Percentiles rank a stretch among this genome's conserved stretches.
Conservation (phyloP, 2,329 filamentous ascomycete species). For the Endocalyx cinctus region DNA sequence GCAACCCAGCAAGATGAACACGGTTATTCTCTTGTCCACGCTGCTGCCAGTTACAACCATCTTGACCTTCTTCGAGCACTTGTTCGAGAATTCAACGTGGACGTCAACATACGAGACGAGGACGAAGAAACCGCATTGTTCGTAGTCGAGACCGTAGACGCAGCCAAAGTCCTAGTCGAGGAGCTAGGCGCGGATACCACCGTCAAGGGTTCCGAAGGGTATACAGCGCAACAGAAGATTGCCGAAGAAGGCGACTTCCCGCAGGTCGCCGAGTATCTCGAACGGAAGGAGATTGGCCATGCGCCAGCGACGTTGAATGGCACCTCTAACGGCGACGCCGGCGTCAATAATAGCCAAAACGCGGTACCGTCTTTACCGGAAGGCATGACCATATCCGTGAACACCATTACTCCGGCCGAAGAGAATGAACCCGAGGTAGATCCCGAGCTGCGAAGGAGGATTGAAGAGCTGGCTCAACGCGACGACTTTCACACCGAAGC, state of each 20-base stretch:
- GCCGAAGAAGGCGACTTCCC: constrained; percentile 73
- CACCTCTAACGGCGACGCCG: constrained; percentile 22
- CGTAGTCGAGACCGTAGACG: constrained; percentile 75
- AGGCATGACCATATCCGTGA: constrained; percentile 73
- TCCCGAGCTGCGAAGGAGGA: constrained; percentile 76
- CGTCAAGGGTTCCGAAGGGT: constrained; percentile 66
- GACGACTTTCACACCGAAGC: constrained; percentile 79
- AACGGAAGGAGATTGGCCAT: constrained; percentile 25
- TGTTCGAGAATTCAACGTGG: constrained; percentile 69
- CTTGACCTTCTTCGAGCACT: constrained; percentile 72
- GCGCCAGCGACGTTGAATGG: too few species aligned
- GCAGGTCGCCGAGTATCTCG: constrained; percentile 68
- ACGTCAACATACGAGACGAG: constrained; percentile 80
- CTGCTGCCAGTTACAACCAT: constrained; percentile 89
- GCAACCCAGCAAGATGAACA: constrained; percentile 81
- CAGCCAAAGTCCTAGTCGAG: constrained; percentile 75
- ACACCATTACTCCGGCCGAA: constrained; percentile 62
- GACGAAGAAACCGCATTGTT: constrained; percentile 94
- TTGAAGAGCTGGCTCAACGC: constrained; percentile 81
- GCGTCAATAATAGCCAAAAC: constrained; percentile 26
- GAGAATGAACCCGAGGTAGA: constrained; percentile 64
- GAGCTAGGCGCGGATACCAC: constrained; percentile 69
- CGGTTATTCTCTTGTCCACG: constrained; percentile 92
- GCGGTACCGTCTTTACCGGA: constrained; percentile 61
- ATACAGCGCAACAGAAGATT: constrained; percentile 79